Evolutionary conservation across 2,329 filamentous ascomycete species (phyloP), one percentile per base, ranked within the genome.

Genomic region (Diaporthe amygdali): DNA sequence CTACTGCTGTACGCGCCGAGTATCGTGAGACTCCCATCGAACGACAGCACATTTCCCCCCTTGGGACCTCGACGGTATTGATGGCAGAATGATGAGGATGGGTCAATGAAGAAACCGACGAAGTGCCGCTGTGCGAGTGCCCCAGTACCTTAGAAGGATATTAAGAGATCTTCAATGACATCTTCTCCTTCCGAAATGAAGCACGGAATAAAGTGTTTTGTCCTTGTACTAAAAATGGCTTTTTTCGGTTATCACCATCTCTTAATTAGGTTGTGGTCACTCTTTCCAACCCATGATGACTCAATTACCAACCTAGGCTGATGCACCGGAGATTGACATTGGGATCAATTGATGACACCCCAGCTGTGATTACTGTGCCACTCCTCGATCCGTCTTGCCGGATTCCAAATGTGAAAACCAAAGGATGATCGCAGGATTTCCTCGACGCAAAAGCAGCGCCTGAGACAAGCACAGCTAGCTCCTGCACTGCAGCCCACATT

Each of bases 1-100:
- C 59, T 64, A 64, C 44, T 64, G 59, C 15, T 27, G 59, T 64
- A 37, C 59, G 27, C 41, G n/a, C 59, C 44, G 44, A 64, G 44
- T 27, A 30, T 49, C 44, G 37, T 22, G 59, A 44, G 7, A 4
- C 17, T 34, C 47, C 12, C 12, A 25, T 20, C 8, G 30, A 47
- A n/a, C 41, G 30, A 30, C 17, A 32, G 27, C 10, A 37, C 41
- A 20, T 12, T 39, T 25, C 27, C 12, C 46, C 56, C 56, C 27
- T 46, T 9, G 12, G n/a, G n/a, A n/a, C n/a, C n/a, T n/a, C n/a
- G n/a, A n/a, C n/a, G n/a, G n/a, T n/a, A n/a, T n/a, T n/a, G n/a
- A n/a, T n/a, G n/a, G n/a, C n/a, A n/a, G n/a, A n/a, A n/a, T n/a
- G n/a, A n/a, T n/a, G n/a, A n/a, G n/a, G n/a, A n/a, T n/a, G n/a